These are phyloP conservation scores for Ogataea corticis DNA, from an alignment of 805 yeast species.

Conservation along the genomic window DNA sequence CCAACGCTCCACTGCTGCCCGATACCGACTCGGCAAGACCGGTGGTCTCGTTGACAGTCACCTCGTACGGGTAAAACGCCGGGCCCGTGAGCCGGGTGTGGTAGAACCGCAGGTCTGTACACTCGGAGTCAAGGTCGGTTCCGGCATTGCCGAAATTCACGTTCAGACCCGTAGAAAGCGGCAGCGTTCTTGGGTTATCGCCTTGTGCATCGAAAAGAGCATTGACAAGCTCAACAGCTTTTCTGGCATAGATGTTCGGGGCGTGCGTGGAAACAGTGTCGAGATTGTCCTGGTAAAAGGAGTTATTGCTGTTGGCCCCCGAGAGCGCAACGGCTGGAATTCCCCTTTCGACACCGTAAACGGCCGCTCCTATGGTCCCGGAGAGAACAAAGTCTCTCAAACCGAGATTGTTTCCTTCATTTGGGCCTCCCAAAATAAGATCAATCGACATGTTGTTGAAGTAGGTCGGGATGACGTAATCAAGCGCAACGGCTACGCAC, in stretches of 20 bases:
- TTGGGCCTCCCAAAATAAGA: slow-evolving; percentile 53
- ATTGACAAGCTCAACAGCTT: slow-evolving; percentile 41
- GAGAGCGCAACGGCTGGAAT: slow-evolving; percentile 52
- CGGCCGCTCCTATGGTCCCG: slow-evolving; percentile 55
- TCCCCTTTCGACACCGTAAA: slow-evolving; percentile 49
- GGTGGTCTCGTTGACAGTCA: slow-evolving; percentile 42
- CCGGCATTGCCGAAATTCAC: slow-evolving; percentile 53
- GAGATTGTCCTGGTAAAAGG: slow-evolving; percentile 48
- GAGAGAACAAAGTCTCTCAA: slow-evolving; percentile 44
- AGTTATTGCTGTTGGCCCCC: slow-evolving; percentile 52
- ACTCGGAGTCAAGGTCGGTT: slow-evolving; percentile 36
- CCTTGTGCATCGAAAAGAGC: slow-evolving; percentile 42
- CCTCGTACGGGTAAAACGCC: slow-evolving; percentile 32
- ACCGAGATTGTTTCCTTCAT: slow-evolving; percentile 51
- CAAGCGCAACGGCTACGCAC: slow-evolving; percentile 49
- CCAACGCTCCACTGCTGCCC: slow-evolving; percentile 20
- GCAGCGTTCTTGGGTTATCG: slow-evolving; percentile 40
- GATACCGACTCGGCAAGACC: slow-evolving; percentile 27
- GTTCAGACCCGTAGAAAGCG: slow-evolving; percentile 46
- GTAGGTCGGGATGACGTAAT: slow-evolving; percentile 47
- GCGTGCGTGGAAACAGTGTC: slow-evolving; percentile 42
- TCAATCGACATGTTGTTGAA: slow-evolving; percentile 47
- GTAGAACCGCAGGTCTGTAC: slow-evolving; percentile 44
- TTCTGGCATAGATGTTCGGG: slow-evolving; percentile 45
- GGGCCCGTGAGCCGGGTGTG: slow-evolving; percentile 49